Evolutionary conservation across 495 filamentous ascomycete genomes (phyloP).

Genomic region (Podospora australis): DNA sequence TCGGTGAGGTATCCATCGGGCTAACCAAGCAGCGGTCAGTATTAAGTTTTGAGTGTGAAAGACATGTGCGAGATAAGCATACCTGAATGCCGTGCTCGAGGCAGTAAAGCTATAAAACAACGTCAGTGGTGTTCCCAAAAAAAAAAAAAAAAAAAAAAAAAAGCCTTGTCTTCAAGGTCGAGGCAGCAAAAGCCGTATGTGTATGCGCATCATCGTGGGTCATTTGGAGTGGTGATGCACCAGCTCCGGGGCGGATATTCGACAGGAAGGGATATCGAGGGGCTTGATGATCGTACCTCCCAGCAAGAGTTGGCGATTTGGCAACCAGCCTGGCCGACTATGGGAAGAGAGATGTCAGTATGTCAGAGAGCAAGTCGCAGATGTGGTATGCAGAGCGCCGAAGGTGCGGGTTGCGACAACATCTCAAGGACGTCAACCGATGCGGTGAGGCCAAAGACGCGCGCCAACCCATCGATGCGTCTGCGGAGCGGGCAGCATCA

Average conservation of each 20-base stretch:
- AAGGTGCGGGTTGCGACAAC: neutral
- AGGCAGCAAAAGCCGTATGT: no score
- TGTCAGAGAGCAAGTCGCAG: neutral
- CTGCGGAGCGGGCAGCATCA: neutral
- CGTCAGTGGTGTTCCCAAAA: conserved; percentile 15
- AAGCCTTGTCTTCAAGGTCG: no score
- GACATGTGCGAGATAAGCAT: conserved; percentile 29
- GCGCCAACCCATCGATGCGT: conserved; percentile 21
- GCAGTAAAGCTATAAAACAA: conserved; percentile 78
- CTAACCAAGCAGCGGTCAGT: conserved; percentile 40
- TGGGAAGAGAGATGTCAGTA: conserved; percentile 38
- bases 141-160: no score
- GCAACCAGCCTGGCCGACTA: conserved; percentile 99
- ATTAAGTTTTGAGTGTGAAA: neutral
- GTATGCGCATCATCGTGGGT: no score
- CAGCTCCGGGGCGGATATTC: no score
- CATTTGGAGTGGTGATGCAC: no score
- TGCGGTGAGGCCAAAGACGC: conserved; percentile 29
- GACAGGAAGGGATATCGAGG: neutral
- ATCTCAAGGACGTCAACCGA: conserved; percentile 7
- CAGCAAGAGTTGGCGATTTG: conserved; percentile 99
- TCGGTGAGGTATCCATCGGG: conserved; percentile 98
- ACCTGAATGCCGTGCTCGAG: conserved; percentile 99
- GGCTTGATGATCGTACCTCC: conserved; percentile 67
- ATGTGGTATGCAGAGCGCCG: neutral